phyloP scores from a whole-genome alignment of 2,329 filamentous ascomycete genomes.

The Fusarium concolor region DNA sequence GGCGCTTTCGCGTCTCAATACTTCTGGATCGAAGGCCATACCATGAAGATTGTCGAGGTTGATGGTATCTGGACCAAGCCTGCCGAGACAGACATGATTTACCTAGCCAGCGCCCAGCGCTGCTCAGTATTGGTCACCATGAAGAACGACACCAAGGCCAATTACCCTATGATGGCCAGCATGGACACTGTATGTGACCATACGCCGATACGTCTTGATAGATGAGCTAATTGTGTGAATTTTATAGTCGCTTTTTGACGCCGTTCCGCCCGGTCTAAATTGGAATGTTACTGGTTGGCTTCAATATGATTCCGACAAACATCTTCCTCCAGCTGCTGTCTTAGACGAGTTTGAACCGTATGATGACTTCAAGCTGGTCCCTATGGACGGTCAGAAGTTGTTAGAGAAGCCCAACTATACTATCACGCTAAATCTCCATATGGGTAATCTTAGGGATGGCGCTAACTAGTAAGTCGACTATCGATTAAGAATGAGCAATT shows the following conservation, averaged over 20 bases:
- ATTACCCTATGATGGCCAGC: background rate
- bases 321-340: background rate
- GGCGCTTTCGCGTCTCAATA: background rate
- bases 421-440: background rate
- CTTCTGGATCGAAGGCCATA: background rate
- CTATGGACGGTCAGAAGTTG: background rate
- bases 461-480: background rate
- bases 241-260: background rate
- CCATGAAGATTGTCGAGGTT: background rate
- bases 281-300: slow-evolving; percentile 3
- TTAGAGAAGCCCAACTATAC: background rate
- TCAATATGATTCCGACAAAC: background rate
- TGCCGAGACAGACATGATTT: background rate
- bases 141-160: background rate
- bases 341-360: background rate
- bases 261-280: background rate
- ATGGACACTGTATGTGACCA: background rate
- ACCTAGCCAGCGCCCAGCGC: background rate
- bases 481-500: no score
- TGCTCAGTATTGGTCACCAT: background rate
- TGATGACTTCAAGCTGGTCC: background rate
- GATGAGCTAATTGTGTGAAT: rapidly evolving
- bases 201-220: rapidly evolving
- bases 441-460: background rate
- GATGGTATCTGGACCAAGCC: background rate